A percentile compares a stretch with the other conserved stretches of the same genome.
Evolutionary conservation across 305 asterid genomes (phyloP).

Genomic region (Fraxinus ornus): DNA sequence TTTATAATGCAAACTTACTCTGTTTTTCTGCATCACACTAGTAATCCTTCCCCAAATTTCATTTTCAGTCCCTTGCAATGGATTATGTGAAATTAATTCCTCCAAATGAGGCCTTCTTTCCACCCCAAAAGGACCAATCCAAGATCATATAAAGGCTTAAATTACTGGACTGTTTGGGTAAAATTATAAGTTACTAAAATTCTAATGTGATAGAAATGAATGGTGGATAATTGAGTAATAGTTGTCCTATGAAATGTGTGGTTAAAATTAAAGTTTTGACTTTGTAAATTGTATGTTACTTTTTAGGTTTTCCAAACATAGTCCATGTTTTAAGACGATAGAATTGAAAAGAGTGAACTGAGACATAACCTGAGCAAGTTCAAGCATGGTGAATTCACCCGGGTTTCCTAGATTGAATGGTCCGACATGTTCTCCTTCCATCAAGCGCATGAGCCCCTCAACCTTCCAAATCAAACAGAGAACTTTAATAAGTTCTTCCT

Average conservation of each 20-base stretch:
- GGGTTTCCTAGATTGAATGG: conserved; percentile 98
- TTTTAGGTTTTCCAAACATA: not conserved
- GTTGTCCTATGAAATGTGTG: too few relatives aligned
- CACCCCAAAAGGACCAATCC: not conserved
- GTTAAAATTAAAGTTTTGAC: not conserved
- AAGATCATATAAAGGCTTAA: not conserved
- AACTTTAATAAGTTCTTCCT: not conserved
- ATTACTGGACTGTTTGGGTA: not conserved
- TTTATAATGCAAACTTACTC: not conserved
- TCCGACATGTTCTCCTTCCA: conserved; percentile 99
- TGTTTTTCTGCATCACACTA: not conserved
- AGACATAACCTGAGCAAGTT: conserved; percentile 75
- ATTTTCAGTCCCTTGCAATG: not conserved
- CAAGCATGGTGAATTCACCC: conserved; percentile 97
- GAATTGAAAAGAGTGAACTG: not conserved
- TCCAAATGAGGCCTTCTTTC: not conserved
- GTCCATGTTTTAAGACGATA: not conserved
- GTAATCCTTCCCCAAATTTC: not conserved
- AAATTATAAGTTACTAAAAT: not conserved
- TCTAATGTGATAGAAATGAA: not conserved
- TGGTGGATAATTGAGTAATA: not conserved
- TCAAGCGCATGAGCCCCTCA: conserved; percentile 90
- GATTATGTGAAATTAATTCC: not conserved
- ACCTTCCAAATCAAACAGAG: conserved; percentile 38
- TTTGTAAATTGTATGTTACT: not conserved